Base-by-base conservation (phyloP, 2,329 filamentous ascomycete species). In the Annulohypoxylon truncatum region DNA sequence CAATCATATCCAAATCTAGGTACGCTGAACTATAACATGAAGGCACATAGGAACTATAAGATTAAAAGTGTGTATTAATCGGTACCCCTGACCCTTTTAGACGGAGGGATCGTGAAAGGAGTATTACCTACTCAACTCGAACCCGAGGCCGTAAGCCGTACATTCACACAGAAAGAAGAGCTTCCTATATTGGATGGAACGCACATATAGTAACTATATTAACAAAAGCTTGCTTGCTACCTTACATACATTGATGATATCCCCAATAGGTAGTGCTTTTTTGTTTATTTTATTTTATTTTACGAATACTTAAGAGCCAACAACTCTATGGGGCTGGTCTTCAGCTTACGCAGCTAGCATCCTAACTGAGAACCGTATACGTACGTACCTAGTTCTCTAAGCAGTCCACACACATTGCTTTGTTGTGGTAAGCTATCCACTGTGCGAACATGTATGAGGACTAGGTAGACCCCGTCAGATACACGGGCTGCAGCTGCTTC, bases 51-150 rank as follows among this genome's bases (percentile, higher is more conserved):
- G 20, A 55, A 26, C 35, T 12, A 35, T 53, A 47, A 64, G 40
- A 24, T 26, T n/a, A 20, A 15, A 35, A 22, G n/a, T n/a, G n/a
- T 38, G 52, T 54, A 50, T 60, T 26, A 64, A 38, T 44, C 55
- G 33, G 24, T 24, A 28, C 33, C 42, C 44, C 52, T 44, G 52
- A 20, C 35, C 29, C 20, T 15, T 42, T 42, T 42, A 12, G 42
- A 48, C 24, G 28, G 15, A 59, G 42, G 40, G 55, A 31, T 18
- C 22, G 22, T 44, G n/a, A 28, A 44, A 46, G n/a, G 2, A 22
- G 24, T 58, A 24, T 24, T 28, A 51, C 38, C 18, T 28, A 51
- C 38, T 15, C 13, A 50, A 31, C n/a, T 24, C 13, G 20, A 26
- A 2, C n/a, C 7, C 18, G 18, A 13, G 20, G 10, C 12, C 18